A percentile compares a stretch with the other conserved stretches of the same genome.
Evolutionary conservation across 306 rosid genomes (phyloP).

Genomic region (Cyamopsis tetragonoloba): DNA sequence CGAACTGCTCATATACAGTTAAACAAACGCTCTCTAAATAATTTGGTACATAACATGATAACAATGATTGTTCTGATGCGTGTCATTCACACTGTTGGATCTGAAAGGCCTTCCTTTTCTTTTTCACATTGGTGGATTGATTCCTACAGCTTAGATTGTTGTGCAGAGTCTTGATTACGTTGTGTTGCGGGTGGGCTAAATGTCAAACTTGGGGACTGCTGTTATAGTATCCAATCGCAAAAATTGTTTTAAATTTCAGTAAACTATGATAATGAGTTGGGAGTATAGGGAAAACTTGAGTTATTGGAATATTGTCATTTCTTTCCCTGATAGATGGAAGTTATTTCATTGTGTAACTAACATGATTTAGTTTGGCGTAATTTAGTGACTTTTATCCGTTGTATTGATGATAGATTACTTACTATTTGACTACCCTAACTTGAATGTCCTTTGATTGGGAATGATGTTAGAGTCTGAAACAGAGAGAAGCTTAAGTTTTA

Average conservation of each 20-base stretch:
- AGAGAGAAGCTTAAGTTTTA: slow-evolving; percentile 55
- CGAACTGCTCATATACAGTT: background rate
- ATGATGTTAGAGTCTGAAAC: slow-evolving; percentile 46
- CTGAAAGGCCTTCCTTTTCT: background rate
- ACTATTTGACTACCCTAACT: background rate
- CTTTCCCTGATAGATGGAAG: background rate
- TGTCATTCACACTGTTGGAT: background rate
- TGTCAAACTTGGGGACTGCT: background rate
- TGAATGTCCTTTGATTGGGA: slow-evolving; percentile 20
- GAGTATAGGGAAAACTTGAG: background rate
- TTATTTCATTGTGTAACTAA: slow-evolving; percentile 3
- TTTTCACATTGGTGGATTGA: background rate
- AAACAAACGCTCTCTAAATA: background rate
- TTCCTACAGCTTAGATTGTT: background rate
- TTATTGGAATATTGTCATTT: background rate
- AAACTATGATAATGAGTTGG: background rate
- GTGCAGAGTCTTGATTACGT: background rate
- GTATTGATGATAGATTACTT: background rate
- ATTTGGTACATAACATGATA: background rate
- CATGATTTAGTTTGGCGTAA: background rate
- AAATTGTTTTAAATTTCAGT: background rate
- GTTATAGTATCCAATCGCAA: background rate
- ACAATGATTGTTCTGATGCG: background rate
- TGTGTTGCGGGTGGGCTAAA: background rate
- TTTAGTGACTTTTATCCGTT: background rate